Conservation (phyloP, 1,284 basidiomycete genomes). For the Microbotryum lychnidis-dioicae region DNA sequence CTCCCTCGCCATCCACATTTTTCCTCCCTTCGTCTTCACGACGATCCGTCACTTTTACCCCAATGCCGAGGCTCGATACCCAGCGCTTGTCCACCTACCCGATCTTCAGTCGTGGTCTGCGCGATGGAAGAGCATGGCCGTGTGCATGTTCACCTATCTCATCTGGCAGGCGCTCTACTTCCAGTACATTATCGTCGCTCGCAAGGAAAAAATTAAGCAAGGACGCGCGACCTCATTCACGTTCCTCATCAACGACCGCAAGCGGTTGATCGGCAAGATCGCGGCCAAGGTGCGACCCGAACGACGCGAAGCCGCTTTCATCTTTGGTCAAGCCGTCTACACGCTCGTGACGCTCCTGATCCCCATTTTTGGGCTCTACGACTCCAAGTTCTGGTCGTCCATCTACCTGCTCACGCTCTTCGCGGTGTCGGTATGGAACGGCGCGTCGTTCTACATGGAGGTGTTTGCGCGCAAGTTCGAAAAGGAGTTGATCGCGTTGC, state of each 20-base stretch:
- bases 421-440: slow-evolving; percentile 37
- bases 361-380: slow-evolving; percentile 34
- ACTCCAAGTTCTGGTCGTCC: slow-evolving; percentile 32
- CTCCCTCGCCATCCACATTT: slow-evolving; percentile 38
- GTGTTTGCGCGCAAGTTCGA: slow-evolving; percentile 33
- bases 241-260: slow-evolving; percentile 35
- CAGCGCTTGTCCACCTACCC: slow-evolving; percentile 23
- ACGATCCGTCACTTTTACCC: slow-evolving; percentile 33
- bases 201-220: slow-evolving; percentile 37
- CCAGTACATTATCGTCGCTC: slow-evolving; percentile 35
- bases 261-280: slow-evolving; percentile 33
- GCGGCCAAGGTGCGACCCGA: slow-evolving; percentile 29
- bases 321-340: slow-evolving; percentile 34
- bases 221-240: slow-evolving; percentile 38
- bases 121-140: slow-evolving; percentile 26
- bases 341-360: slow-evolving; percentile 35
- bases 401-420: slow-evolving; percentile 34
- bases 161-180: slow-evolving; percentile 37
- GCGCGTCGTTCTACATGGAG: slow-evolving; percentile 32
- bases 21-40: slow-evolving; percentile 31
- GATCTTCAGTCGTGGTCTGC: slow-evolving; percentile 10
- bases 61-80: slow-evolving; percentile 28
- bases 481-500: slow-evolving; percentile 33
- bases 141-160: slow-evolving; percentile 31
- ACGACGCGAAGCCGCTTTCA: slow-evolving; percentile 32